Evolutionary conservation across 106 monocot species (phyloP).

Genomic region (Dioscorea dumetorum): DNA sequence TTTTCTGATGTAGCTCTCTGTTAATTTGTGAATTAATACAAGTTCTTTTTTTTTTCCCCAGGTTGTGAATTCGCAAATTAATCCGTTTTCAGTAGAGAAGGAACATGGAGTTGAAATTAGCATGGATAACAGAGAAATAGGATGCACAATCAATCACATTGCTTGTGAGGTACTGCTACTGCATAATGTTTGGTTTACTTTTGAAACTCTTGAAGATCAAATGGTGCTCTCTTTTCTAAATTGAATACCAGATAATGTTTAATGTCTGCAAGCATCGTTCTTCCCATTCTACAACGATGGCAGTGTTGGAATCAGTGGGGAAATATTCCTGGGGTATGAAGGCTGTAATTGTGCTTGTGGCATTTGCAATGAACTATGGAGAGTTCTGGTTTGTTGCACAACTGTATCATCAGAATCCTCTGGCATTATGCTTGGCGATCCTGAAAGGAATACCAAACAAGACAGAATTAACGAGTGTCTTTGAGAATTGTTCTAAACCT

Average conservation of each 20-base stretch:
- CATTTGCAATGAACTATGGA: conserved; percentile 17
- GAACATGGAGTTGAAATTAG: neutral
- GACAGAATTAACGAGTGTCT: neutral
- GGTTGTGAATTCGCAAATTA: neutral
- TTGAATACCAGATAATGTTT: conserved; percentile 12
- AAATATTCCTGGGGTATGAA: conserved; percentile 20
- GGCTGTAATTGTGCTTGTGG: conserved; percentile 20
- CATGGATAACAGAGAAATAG: neutral
- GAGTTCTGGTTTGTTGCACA: conserved; percentile 21
- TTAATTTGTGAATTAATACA: neutral
- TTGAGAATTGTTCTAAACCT: conserved; percentile 8
- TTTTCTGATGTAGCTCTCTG: neutral
- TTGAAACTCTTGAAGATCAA: neutral
- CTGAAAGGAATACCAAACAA: conserved; percentile 9
- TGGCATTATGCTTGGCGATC: conserved; percentile 26
- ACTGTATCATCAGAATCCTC: conserved; percentile 7
- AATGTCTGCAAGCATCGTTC: neutral
- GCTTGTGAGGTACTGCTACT: neutral
- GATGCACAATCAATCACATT: neutral
- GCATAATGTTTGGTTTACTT: neutral
- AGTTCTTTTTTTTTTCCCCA: neutral
- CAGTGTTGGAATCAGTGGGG: conserved; percentile 7
- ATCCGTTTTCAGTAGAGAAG: neutral
- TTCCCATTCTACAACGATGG: conserved; percentile 10
- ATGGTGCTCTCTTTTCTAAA: neutral